Conservation (phyloP, 768 basidiomycete genomes). For the Lactifluus pinguis region DNA sequence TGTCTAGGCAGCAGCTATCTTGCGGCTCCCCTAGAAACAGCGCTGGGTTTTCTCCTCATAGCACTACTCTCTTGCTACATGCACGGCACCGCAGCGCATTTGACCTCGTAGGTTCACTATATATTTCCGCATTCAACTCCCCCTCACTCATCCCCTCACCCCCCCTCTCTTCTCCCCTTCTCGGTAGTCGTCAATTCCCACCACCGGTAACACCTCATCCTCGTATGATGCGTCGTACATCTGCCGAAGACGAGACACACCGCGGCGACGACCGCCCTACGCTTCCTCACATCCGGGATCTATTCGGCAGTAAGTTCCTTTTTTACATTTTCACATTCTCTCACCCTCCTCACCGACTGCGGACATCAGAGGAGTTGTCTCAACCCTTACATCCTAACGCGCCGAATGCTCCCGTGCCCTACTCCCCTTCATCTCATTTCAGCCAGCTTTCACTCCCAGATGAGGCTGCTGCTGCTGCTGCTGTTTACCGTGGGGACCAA, state of each 20-base stretch:
- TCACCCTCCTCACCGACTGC: not conserved
- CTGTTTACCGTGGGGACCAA: conserved; percentile 6
- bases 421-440: conserved; percentile 11
- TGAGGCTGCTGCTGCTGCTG: not conserved
- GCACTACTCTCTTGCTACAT: not conserved
- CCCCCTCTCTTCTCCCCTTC: conserved; percentile 1
- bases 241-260: conserved; percentile 11
- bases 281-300: conserved; percentile 19
- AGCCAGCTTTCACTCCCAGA: conserved; percentile 6
- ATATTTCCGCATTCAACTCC: not conserved
- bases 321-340: not conserved
- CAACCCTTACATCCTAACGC: conserved; percentile 12
- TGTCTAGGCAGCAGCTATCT: conserved; percentile 15
- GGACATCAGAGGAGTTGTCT: conserved; percentile 13
- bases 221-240: conserved; percentile 9
- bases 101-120: conserved; percentile 8
- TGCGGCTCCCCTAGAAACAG: conserved; percentile 11
- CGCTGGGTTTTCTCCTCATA: not conserved
- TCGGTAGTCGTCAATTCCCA: not conserved
- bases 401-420: not conserved
- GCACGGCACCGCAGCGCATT: not conserved
- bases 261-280: conserved; percentile 18
- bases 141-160: not conserved
- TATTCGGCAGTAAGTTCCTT: conserved; percentile 16
- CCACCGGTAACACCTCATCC: not conserved